Base-by-base conservation (phyloP, 2,329 filamentous ascomycete species). In the Talaromyces sp. region DNA sequence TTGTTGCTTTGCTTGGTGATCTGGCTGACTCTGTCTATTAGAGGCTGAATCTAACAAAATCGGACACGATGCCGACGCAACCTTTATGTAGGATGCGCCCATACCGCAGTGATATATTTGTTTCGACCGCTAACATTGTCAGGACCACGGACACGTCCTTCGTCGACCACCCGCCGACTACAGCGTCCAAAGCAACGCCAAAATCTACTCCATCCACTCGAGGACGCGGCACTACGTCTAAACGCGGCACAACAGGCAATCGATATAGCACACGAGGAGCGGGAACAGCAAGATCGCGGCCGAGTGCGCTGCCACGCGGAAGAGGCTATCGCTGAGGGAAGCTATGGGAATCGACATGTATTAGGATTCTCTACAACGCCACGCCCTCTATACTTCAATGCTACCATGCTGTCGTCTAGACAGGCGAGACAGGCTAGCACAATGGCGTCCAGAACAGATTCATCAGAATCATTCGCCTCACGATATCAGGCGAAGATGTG, bases 91-190 rank as follows among this genome's bases (percentile, higher is more conserved):
- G 76, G 85, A 76, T 25, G 11, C 30, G 65, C 55, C n/a, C 22
- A 13, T 22, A 15, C 17, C 4, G 49, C 56, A 9, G 1, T 2
- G 28, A 56, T 17, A 33, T n/a, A 5, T 4, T 27, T 5, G 22
- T 19, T 17, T 10, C 17, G 33, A 25, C 13, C 4, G 19, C 56
- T 58, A 39, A 58, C 19, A 39, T 25, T 15, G 6, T 27, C 27
- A 93, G 90, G 83, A 96, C 93, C 27, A 96, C 91, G 11, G 92
- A 96, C 71, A 96, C 89, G 6, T 91, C 91, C 1, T 97, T 96
- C 71, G 86, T 96, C 60, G 92, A 96, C 36, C 91, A 96, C 69
- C 93, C 92, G 8, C 83, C 84, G 3, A 77, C 75, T 56, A 73
- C 70, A 15, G 63, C 82, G 42, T 80, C 78, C 32, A 85, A 83